Base-by-base conservation (phyloP, 768 basidiomycete genomes). In the Exidia glandulosa region DNA sequence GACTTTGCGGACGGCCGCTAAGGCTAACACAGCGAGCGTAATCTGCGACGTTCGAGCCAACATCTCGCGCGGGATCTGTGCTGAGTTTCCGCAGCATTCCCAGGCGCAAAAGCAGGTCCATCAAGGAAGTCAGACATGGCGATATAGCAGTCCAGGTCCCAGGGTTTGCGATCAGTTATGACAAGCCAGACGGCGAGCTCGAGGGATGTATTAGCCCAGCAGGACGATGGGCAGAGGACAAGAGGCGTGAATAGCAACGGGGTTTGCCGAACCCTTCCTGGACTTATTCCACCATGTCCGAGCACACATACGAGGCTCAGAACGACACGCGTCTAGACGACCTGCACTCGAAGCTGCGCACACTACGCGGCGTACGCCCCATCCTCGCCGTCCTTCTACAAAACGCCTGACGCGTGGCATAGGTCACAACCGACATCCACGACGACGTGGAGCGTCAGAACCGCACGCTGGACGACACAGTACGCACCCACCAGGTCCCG, bases 341-440 rank as follows among this genome's bases (percentile, higher is more conserved):
- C 56, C 76, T 94, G 2, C 90, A 93, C 70, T 83, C 88, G 23
- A 94, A 94, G 70, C 81, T 92, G 55, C 81, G 89, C 45, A 87
- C 86, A 19, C 69, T 93, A 54, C 83, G 90, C 62, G 86, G 87
- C n/a, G 90, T 92, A 69, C 64, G 81, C 63, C 16, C 4, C 37
- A 41, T 58, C 36, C 34, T 58, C 48, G 33, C 32, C 63, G 56
- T 37, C 23, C 34, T 52, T 36, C 12, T 55, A 34, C 56, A 14
- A 45, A 25, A 54, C 9, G 13, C 32, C 7, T 6, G 25, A 31
- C 27, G 25, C 10, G 25, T 6, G 50, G 50, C 4, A 13, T 57
- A 93, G 90, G 79, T 94, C n/a, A 93, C 90, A 13, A 87, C 83
- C 2, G 90, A 94, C 73, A 91, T 94, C 37, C 79, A 94, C 68